phyloP scores from a whole-genome alignment of 306 rosid species.

The Erythrophleum fordii region DNA sequence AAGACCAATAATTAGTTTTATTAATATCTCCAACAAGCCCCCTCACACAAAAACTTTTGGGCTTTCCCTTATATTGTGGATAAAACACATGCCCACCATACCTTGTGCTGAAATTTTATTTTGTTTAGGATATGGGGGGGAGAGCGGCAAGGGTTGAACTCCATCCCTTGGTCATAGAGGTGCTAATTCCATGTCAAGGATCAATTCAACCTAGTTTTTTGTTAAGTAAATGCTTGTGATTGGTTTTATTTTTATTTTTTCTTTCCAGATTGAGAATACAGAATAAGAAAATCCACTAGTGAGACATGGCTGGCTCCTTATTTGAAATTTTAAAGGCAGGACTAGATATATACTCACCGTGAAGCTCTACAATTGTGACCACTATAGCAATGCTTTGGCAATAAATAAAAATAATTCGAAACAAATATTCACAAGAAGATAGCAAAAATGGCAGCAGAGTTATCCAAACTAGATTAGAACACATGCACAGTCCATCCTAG shows the following conservation, averaged over 20 bases:
- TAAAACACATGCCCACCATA: background rate
- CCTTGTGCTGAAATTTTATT: background rate
- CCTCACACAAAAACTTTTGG: background rate
- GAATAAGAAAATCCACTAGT: background rate
- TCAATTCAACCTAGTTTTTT: background rate
- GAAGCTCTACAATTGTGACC: background rate
- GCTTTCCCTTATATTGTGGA: background rate
- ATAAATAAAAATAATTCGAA: background rate
- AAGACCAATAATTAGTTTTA: too few relatives aligned
- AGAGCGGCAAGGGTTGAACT: background rate
- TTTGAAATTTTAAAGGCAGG: background rate
- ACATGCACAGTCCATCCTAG: conserved; percentile 19
- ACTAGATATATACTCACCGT: background rate
- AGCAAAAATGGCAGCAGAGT: background rate
- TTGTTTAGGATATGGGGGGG: background rate
- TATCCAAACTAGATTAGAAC: background rate
- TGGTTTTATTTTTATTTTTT: background rate
- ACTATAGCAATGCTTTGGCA: background rate
- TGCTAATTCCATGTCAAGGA: background rate
- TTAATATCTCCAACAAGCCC: too few relatives aligned
- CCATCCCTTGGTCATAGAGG: background rate
- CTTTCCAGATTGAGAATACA: background rate
- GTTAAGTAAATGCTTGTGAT: background rate
- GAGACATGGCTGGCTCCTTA: background rate
- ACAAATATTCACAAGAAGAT: background rate